Evolutionary conservation across 352 stramenopile species (phyloP).

Genomic region (Phytophthora syringae): DNA sequence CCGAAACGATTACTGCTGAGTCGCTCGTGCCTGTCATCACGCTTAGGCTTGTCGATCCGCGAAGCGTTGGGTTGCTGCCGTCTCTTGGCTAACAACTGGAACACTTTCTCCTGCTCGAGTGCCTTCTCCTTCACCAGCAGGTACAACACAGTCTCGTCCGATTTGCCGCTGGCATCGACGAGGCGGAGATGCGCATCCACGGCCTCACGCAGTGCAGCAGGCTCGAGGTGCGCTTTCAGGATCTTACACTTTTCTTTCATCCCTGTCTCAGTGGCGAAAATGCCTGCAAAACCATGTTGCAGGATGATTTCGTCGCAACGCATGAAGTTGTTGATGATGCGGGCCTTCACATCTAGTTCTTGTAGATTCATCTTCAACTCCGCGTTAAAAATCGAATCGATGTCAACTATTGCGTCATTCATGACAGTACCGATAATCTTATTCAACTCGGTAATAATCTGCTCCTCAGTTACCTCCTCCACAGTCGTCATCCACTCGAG

Average conservation of each 20-base stretch:
- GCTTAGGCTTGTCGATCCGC: background rate
- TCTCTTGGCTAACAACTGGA: conserved; percentile 1
- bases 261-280: conserved; percentile 11
- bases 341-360: conserved; percentile 28
- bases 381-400: conserved; percentile 14
- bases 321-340: conserved; percentile 31
- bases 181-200: conserved; percentile 12
- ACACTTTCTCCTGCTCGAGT: conserved; percentile 24
- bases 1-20: background rate
- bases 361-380: conserved; percentile 26
- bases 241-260: conserved; percentile 18
- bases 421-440: conserved; percentile 4
- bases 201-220: conserved; percentile 8
- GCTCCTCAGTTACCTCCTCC: conserved; percentile 22
- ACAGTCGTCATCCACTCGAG: conserved; percentile 23
- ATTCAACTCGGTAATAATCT: conserved; percentile 14
- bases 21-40: background rate
- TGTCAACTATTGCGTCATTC: conserved; percentile 1
- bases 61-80: no score
- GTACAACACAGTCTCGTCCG: conserved; percentile 15
- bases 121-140: conserved; percentile 23
- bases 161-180: background rate
- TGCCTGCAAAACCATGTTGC: conserved; percentile 17
- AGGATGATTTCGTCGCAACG: conserved; percentile 27
- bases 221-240: conserved; percentile 8